Evolutionary conservation across 805 yeast genomes (phyloP), one percentile per base, ranked within the genome.

Genomic region (Cyberlindnera xylosilytica): DNA sequence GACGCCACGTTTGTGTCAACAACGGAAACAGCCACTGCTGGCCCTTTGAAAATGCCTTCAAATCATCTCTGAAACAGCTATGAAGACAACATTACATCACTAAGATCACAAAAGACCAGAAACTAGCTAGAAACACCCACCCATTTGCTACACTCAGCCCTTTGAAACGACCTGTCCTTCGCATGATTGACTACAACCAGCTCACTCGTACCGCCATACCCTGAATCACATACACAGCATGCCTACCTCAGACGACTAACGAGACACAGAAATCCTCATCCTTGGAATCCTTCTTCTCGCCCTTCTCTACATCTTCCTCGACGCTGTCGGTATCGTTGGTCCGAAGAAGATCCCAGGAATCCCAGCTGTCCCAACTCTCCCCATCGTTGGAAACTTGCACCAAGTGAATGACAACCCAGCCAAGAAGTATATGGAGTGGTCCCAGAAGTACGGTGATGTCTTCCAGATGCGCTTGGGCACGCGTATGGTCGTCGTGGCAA

Each of bases 381-480:
- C 86, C 0, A 49, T 79, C 8, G 62, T 78, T 2, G 85, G 86
- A 0, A 73, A 70, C 50, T 48, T 74, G 4, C 61, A 69, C 36
- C 75, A 71, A 38, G 65, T 75, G 1, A 52, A 65, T 24, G 29
- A 58, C 20, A 71, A 76, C 36, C 86, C 87, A 0, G 73, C 86
- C 10, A 39, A 66, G 15, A 61, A 61, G 8, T 81, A 74, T 52
- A 46, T 60, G 38, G 46, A 60, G 13, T 76, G 87, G 78, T 40
- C 72, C 1, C 36, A 57, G n/a, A 44, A 46, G 12, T 69, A 72
- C 47, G 70, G 75, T 4, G 60, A 66, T 6, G 73, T 83, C 1
- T 83, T 73, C 54, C 91, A 85, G 51, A 68, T 83, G 34, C 61
- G 83, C 36, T 60, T 85, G 41, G 95, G 95, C 0, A 63, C 57